phyloP scores from a whole-genome alignment of 1,139 yeast species.

The Petasospora fabianii region DNA sequence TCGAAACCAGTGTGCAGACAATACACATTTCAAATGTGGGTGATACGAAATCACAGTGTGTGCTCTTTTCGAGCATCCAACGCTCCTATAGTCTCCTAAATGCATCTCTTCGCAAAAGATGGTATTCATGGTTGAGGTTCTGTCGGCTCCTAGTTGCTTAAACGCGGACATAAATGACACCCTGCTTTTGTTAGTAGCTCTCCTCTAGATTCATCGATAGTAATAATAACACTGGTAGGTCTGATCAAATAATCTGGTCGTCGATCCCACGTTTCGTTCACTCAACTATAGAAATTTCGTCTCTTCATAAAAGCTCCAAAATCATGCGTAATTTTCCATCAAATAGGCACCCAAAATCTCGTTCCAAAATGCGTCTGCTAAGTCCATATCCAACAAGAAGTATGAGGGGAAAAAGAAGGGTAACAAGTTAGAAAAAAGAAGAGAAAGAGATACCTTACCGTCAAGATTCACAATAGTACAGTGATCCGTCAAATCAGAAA shows the following conservation, averaged over 20 bases:
- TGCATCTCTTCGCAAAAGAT: background rate
- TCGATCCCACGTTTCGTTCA: constrained; percentile 14
- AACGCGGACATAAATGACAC: background rate
- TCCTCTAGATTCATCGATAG: background rate
- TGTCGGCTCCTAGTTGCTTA: background rate
- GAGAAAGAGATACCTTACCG: background rate
- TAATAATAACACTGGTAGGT: constrained; percentile 1
- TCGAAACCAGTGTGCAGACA: no score
- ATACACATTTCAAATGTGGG: background rate
- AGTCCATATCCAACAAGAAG: background rate
- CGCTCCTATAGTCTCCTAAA: background rate
- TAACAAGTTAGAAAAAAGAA: background rate
- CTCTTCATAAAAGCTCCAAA: constrained; percentile 3
- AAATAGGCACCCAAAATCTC: background rate
- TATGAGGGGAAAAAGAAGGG: background rate
- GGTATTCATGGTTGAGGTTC: background rate
- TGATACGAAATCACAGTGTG: background rate
- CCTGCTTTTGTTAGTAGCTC: background rate
- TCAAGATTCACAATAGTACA: background rate
- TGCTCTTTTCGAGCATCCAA: background rate
- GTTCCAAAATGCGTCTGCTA: background rate
- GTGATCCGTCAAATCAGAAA: background rate
- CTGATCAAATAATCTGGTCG: constrained; percentile 8
- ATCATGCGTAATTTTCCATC: background rate
- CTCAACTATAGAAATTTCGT: constrained; percentile 14